phyloP scores from a whole-genome alignment of 2,329 filamentous ascomycete genomes.

The Trichoderma lentiforme region DNA sequence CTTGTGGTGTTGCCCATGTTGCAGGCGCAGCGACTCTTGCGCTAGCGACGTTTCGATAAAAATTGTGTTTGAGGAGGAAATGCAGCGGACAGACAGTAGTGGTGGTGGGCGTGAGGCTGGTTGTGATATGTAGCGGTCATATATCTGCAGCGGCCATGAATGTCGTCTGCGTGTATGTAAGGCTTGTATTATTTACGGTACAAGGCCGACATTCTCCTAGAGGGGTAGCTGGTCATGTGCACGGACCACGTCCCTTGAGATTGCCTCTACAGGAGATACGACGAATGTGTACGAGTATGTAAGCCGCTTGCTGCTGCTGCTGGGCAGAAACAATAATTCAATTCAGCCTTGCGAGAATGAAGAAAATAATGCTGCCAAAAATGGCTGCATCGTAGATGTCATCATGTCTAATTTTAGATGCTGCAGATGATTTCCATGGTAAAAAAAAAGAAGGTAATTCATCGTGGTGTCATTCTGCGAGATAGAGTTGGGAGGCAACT shows the following conservation, averaged over 20 bases:
- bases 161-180: not conserved
- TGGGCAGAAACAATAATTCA: not conserved
- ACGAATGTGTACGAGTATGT: not conserved
- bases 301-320: not conserved
- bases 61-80: not conserved
- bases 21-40: constrained; percentile 13
- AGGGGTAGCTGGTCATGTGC: constrained; percentile 19
- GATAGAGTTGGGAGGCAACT: not conserved
- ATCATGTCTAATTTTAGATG: not conserved
- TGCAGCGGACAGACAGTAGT: not conserved
- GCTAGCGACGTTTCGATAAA: not conserved
- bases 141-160: not conserved
- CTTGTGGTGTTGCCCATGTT: constrained; percentile 67
- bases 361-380: not conserved
- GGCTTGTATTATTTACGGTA: not conserved
- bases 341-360: not conserved
- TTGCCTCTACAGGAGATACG: not conserved
- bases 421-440: not conserved
- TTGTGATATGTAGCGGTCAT: not conserved
- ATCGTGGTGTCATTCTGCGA: not conserved
- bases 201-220: constrained; percentile 6
- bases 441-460: not conserved
- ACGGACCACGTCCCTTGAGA: constrained; percentile 18
- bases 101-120: not conserved
- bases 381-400: not conserved